Percentiles rank a stretch among this genome's conserved stretches.
Evolutionary conservation across 805 yeast genomes (phyloP).

Genomic region (Hanseniaspora thailandica): DNA sequence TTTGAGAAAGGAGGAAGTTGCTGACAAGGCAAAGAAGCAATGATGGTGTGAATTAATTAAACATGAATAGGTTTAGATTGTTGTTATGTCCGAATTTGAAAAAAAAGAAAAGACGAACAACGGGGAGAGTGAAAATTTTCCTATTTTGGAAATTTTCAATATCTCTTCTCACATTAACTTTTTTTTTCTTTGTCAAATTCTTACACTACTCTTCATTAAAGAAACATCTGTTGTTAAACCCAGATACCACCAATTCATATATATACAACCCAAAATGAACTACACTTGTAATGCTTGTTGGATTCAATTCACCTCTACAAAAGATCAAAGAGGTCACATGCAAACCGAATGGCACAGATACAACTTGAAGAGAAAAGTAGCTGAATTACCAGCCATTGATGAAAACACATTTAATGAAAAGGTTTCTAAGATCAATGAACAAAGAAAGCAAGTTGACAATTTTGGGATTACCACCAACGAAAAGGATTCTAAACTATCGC

Average conservation of each 20-base stretch:
- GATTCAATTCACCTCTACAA: slow-evolving; percentile 61
- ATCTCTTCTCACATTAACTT: background rate
- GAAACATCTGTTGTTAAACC: background rate
- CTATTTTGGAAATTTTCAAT: background rate
- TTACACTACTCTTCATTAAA: background rate
- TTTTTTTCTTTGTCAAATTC: background rate
- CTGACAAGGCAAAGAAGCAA: slow-evolving; percentile 15
- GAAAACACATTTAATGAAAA: slow-evolving; percentile 61
- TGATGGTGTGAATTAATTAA: too few relatives aligned
- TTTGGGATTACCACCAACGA: slow-evolving; percentile 15
- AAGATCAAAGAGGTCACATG: slow-evolving; percentile 82
- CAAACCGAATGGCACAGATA: slow-evolving; percentile 97
- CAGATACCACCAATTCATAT: background rate
- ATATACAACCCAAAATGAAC: background rate
- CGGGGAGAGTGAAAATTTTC: background rate
- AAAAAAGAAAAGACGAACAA: background rate
- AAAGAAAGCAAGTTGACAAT: slow-evolving; percentile 15
- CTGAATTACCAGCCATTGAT: slow-evolving; percentile 64
- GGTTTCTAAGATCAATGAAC: slow-evolving; percentile 29
- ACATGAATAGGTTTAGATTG: background rate
- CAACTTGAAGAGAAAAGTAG: slow-evolving; percentile 87
- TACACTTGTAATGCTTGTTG: slow-evolving; percentile 84
- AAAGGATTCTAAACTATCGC: slow-evolving; percentile 26
- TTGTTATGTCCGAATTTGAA: background rate
- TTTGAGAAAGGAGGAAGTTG: slow-evolving; percentile 29